Percentiles rank a stretch among this genome's conserved stretches.
Evolutionary conservation across 2,329 filamentous ascomycete species (phyloP).

Genomic region (Aspergillus tubingensis): DNA sequence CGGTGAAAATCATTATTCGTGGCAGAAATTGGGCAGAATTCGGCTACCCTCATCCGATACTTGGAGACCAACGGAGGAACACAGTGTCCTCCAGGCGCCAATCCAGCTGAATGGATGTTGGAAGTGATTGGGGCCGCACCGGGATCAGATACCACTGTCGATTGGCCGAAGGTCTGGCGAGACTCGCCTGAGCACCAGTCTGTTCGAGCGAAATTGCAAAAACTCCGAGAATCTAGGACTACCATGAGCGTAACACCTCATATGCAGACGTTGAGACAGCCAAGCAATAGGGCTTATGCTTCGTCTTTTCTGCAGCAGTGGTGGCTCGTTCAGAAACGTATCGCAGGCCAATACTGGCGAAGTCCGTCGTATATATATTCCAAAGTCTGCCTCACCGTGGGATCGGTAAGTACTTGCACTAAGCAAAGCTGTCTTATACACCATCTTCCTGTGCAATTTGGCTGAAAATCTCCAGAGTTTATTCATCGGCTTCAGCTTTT

Average conservation of each 20-base stretch:
- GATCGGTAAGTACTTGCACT: slow-evolving; percentile 39
- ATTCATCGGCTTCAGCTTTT: slow-evolving; percentile 81
- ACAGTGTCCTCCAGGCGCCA: slow-evolving; percentile 60
- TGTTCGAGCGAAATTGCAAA: slow-evolving; percentile 50
- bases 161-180: slow-evolving; percentile 57
- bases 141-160: slow-evolving; percentile 57
- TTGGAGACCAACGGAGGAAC: slow-evolving; percentile 62
- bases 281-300: slow-evolving; percentile 70
- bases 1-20: no score
- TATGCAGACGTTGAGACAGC: slow-evolving; percentile 25
- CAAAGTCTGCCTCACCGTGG: slow-evolving; percentile 64
- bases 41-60: slow-evolving; percentile 56
- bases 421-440: not conserved
- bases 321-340: slow-evolving; percentile 64
- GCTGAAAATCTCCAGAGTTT: slow-evolving; percentile 45
- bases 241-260: no score
- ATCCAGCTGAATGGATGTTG: slow-evolving; percentile 73
- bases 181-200: slow-evolving; percentile 54
- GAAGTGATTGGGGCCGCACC: slow-evolving; percentile 56
- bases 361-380: slow-evolving; percentile 83
- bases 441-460: no score
- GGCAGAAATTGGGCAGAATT: slow-evolving; percentile 57
- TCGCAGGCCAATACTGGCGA: slow-evolving; percentile 88
- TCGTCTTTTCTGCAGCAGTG: slow-evolving; percentile 70
- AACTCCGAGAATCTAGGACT: slow-evolving; percentile 53